phyloP scores from a whole-genome alignment of 371 early-diverging fungal species.

The Apophysomyces trapeziformis region DNA sequence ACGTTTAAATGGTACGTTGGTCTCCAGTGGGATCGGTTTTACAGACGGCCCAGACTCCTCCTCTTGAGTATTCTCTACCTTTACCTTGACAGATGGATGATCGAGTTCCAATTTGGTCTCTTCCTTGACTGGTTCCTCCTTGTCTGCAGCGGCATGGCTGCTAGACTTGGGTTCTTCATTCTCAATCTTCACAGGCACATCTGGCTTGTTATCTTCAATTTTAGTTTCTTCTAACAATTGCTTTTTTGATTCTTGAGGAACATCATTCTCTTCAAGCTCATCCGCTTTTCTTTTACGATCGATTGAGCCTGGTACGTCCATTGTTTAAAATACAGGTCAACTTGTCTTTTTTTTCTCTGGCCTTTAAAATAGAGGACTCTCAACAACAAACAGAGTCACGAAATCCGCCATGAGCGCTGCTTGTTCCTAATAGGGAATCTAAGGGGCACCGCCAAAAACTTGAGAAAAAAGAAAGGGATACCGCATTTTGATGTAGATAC shows the following conservation, averaged over 20 bases:
- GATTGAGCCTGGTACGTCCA: conserved; percentile 7
- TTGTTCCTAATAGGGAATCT: too few relatives aligned
- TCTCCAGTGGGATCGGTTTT: conserved; percentile 13
- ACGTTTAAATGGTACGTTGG: conserved; percentile 57
- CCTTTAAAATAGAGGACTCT: neutral
- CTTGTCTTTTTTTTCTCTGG: too few relatives aligned
- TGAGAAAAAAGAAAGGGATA: too few relatives aligned
- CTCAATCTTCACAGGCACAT: neutral
- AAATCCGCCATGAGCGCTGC: too few relatives aligned
- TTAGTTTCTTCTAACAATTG: conserved; percentile 12
- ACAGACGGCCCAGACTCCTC: neutral
- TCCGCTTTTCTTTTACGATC: conserved; percentile 23
- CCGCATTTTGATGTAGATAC: too few relatives aligned
- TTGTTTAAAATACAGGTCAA: neutral
- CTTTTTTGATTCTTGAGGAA: conserved; percentile 9
- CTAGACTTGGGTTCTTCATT: neutral
- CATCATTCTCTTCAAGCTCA: conserved; percentile 12
- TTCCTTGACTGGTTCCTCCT: neutral
- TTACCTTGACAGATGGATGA: neutral
- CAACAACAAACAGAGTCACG: too few relatives aligned
- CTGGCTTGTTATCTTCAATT: neutral
- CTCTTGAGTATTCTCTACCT: conserved; percentile 2
- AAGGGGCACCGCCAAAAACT: too few relatives aligned
- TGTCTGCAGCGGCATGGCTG: neutral
- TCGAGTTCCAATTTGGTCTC: neutral